Evolutionary conservation across 257 asterid genomes (phyloP).

Genomic region (Apocynum venetum): DNA sequence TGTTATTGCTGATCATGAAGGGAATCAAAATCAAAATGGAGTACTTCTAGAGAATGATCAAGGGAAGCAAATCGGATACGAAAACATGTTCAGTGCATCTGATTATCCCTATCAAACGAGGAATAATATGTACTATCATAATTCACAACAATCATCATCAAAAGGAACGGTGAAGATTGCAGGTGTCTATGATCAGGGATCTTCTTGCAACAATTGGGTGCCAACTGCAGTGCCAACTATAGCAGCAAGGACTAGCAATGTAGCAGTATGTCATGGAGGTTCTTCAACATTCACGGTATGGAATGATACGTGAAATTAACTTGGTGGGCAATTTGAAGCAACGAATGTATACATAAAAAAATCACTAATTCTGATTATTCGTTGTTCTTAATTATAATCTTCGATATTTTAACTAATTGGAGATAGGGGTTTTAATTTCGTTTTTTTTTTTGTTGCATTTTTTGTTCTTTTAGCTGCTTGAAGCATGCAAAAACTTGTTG

Average conservation of each 20-base stretch:
- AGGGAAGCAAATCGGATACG: constrained; percentile 27
- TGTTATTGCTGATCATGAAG: constrained; percentile 20
- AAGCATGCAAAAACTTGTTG: constrained; percentile 9
- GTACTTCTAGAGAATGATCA: constrained; percentile 22
- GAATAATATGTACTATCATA: constrained; percentile 32
- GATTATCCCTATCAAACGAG: constrained; percentile 22
- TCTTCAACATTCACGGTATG: constrained; percentile 54
- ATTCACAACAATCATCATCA: constrained; percentile 31
- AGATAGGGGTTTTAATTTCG: constrained; percentile 20
- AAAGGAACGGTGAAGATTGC: constrained; percentile 14
- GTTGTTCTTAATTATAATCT: background rate
- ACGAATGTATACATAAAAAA: constrained; percentile 33
- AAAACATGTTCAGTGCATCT: constrained; percentile 26
- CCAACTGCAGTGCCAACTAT: constrained; percentile 40
- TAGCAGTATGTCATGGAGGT: constrained; percentile 38
- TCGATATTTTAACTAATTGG: constrained; percentile 6
- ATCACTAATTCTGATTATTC: constrained; percentile 16
- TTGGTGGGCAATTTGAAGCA: too few relatives aligned
- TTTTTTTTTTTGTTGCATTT: background rate
- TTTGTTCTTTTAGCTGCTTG: constrained; percentile 4
- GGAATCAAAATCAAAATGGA: constrained; percentile 30
- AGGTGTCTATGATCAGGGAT: constrained; percentile 31
- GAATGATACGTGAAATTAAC: constrained; percentile 44
- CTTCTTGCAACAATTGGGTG: constrained; percentile 35
- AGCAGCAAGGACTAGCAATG: constrained; percentile 20